Evolutionary conservation across 208 protist genomes (phyloP), one percentile per base, ranked within the genome.

Genomic region (Willaertia magna): DNA sequence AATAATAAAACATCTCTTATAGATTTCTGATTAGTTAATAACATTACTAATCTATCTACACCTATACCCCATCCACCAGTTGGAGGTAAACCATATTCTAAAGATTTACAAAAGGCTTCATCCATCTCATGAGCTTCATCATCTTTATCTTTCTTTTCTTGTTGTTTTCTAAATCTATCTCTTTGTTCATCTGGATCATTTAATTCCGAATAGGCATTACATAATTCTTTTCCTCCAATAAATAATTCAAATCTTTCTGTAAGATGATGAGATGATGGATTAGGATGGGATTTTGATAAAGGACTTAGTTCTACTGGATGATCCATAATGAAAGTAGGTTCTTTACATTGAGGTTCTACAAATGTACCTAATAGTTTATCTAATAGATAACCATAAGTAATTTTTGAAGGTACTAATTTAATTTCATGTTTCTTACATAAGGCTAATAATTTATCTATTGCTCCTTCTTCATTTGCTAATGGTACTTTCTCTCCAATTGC

Each of bases 161-260:
- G 84, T 88, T 98, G 96, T 85, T 93, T 89, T 86, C 96, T 90
- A 67, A 99, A 99, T 85, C 96, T 94, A 47, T 86, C 88, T 86
- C 94, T 94, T 91, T 99, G 97, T 85, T 98, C 95, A 78, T 94
- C 87, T 52, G 97, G 96, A 88, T 98, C 94, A 86, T 98, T 98
- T 43, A 99, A 91, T 87, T 99, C 96, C 39, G 93, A 97, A 87
- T 98, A 99, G 2, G 97, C 96, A 90, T 99, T 99, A 78, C 92
- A 95, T 84, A 97, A 93, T 90, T 99, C 97, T 22, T 91, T 93
- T 34, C 92, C 91, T 86, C 93, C 94, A 79, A 98, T 92, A 88
- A 98, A 98, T 1, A 99, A 88, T 89, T 99, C 97, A 86, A 99
- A 99, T 81, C 97, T 91, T 55, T 83, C 78, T 30, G 26, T 75